phyloP scores from a whole-genome alignment of 2,329 filamentous ascomycete species.

The Curvularia verruculosa region DNA sequence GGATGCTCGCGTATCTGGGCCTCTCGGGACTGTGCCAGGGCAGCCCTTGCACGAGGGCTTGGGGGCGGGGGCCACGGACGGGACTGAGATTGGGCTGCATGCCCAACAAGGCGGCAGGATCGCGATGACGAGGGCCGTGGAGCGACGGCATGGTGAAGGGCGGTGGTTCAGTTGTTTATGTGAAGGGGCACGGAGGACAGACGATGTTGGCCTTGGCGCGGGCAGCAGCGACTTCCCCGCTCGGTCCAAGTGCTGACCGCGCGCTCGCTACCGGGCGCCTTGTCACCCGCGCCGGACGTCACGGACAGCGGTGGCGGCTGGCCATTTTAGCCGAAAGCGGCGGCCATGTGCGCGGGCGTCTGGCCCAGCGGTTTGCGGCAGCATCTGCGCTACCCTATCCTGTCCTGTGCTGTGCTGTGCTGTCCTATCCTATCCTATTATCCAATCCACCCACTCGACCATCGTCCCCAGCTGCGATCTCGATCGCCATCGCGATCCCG shows the following conservation, averaged over 20 bases:
- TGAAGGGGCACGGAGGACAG: too few species aligned
- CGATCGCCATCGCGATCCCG: slow-evolving; percentile 5
- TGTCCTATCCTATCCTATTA: too few species aligned
- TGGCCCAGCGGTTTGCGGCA: slow-evolving; percentile 10
- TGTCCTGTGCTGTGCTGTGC: too few species aligned
- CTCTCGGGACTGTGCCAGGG: neutral
- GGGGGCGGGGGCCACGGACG: neutral
- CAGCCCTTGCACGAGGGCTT: slow-evolving; percentile 5
- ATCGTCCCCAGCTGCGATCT: too few species aligned
- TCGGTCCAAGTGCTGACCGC: slow-evolving; percentile 2
- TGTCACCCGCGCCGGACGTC: neutral
- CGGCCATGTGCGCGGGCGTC: slow-evolving; percentile 9
- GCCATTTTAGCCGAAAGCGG: slow-evolving; percentile 5
- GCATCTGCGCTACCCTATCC: slow-evolving; percentile 9
- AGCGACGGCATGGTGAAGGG: neutral
- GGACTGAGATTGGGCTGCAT: slow-evolving; percentile 11
- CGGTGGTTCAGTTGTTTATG: too few species aligned
- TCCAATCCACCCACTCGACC: neutral
- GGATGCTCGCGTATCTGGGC: slow-evolving; percentile 22
- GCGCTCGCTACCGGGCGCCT: slow-evolving; percentile 3
- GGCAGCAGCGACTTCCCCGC: neutral
- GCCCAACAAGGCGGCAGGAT: slow-evolving; percentile 2
- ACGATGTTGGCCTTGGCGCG: neutral
- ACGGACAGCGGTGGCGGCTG: slow-evolving; percentile 5
- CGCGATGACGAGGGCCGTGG: neutral